phyloP scores from a whole-genome alignment of 108 stramenopile species.

The Schizochytrium sp. region DNA sequence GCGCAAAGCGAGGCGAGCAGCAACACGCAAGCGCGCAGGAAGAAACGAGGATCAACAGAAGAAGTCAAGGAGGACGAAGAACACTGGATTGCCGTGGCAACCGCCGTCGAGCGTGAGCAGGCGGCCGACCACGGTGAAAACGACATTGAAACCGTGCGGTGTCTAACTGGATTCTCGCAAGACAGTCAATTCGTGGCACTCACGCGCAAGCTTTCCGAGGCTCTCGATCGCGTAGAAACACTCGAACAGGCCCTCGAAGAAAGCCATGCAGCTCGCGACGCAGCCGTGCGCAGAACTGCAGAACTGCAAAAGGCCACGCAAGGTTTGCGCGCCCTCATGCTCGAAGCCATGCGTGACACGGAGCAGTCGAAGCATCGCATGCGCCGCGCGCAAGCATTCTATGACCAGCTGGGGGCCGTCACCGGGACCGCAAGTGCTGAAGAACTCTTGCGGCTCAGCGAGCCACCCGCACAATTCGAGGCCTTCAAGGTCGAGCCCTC shows the following conservation, averaged over 20 bases:
- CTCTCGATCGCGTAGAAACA: neutral
- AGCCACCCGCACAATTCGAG: neutral
- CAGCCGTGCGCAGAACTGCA: neutral
- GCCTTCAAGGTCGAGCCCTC: constrained; percentile 5
- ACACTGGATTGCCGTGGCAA: no score
- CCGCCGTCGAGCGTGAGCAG: no score
- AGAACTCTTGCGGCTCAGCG: neutral
- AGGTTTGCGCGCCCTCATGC: neutral
- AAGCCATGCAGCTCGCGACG: neutral
- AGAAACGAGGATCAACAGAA: no score
- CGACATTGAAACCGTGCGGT: neutral
- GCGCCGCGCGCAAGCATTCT: neutral
- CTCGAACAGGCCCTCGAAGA: neutral
- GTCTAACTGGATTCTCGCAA: neutral
- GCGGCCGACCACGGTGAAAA: neutral
- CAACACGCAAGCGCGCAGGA: no score
- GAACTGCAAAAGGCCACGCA: neutral
- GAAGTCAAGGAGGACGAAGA: neutral
- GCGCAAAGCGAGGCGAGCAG: neutral
- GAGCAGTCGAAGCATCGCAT: neutral
- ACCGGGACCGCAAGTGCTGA: neutral
- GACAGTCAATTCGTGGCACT: neutral
- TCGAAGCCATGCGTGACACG: neutral
- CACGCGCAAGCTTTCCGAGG: neutral
- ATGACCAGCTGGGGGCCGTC: neutral